A percentile compares a stretch with the other conserved stretches of the same genome.
Evolutionary conservation across 2,329 filamentous ascomycete genomes (phyloP).

Genomic region (Knoxdaviesia capensis): DNA sequence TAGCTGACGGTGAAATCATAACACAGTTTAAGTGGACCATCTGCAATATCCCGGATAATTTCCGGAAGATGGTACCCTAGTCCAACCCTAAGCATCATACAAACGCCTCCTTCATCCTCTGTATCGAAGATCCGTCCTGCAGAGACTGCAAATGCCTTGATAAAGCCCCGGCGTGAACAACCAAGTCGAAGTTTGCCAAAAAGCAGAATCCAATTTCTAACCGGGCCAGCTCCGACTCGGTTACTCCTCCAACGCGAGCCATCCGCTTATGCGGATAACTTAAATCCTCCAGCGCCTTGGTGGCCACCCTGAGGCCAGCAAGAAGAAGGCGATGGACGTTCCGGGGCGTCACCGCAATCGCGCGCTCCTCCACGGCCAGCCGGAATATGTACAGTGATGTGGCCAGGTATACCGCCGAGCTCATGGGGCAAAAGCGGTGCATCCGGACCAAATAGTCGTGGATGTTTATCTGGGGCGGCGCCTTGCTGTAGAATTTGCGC

Average conservation of each 20-base stretch:
- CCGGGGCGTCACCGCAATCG: constrained; percentile 60
- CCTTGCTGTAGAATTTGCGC: constrained; percentile 83
- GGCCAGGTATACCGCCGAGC: constrained; percentile 79
- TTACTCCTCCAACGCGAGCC: constrained; percentile 75
- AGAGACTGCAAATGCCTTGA: no score
- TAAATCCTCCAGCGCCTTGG: constrained; percentile 88
- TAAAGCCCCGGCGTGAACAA: constrained; percentile 17
- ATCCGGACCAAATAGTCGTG: constrained; percentile 72
- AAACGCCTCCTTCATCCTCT: constrained; percentile 35
- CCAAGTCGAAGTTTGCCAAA: constrained; percentile 62
- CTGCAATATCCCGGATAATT: no score
- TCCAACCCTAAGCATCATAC: no score
- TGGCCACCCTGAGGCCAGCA: constrained; percentile 67
- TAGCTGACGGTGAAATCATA: no score
- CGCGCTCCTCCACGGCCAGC: constrained; percentile 55
- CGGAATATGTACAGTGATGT: constrained; percentile 75
- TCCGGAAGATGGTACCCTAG: no score
- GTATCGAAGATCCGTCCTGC: constrained; percentile 6
- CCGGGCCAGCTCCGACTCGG: constrained; percentile 57
- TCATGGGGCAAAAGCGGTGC: constrained; percentile 84
- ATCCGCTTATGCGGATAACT: constrained; percentile 71
- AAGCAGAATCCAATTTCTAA: constrained; percentile 84
- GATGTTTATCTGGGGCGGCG: constrained; percentile 62
- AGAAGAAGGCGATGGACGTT: constrained; percentile 78
- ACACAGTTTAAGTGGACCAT: no score